Percentiles rank a stretch among this genome's conserved stretches.
Evolutionary conservation across 2,329 filamentous ascomycete species (phyloP).

Genomic region (Thermomyces lanuginosus): DNA sequence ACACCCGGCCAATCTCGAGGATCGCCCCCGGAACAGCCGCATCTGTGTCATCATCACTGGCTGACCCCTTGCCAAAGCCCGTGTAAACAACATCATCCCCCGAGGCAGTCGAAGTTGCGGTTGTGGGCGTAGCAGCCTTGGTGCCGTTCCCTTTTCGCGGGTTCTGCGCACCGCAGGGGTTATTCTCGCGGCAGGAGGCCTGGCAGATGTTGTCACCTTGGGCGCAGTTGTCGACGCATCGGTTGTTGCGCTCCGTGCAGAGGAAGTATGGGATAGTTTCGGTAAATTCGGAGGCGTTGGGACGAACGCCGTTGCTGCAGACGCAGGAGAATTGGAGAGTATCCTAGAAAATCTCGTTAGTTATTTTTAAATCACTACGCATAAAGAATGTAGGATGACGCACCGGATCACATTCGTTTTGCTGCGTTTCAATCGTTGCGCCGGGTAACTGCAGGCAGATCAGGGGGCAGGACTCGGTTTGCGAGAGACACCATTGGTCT

Average conservation of each 20-base stretch:
- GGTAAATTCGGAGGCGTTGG: conserved; percentile 46
- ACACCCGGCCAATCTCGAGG: conserved; percentile 38
- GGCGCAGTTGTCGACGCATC: conserved; percentile 37
- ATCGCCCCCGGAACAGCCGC: conserved; percentile 18
- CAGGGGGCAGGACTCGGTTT: conserved; percentile 28
- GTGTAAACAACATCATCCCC: conserved; percentile 26
- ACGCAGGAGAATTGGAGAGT: conserved; percentile 40
- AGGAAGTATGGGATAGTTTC: conserved; percentile 47
- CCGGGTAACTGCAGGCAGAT: conserved; percentile 28
- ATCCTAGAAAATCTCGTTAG: conserved; percentile 12
- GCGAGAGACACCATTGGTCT: conserved; percentile 30
- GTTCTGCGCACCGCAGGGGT: conserved; percentile 46
- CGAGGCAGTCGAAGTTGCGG: conserved; percentile 16
- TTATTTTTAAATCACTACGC: neutral
- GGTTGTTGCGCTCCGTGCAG: conserved; percentile 41
- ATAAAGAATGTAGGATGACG: conserved; percentile 4
- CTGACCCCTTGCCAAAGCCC: conserved; percentile 26
- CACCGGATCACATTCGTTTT: conserved; percentile 28
- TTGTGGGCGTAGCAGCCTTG: conserved; percentile 18
- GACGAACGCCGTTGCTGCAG: conserved; percentile 36
- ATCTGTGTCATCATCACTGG: conserved; percentile 1
- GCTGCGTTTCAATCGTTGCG: conserved; percentile 16
- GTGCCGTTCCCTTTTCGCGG: conserved; percentile 38
- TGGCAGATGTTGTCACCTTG: conserved; percentile 35
- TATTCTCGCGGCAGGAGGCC: conserved; percentile 33